These are phyloP conservation scores for Ganoderma resinaceum DNA, from an alignment of 1,284 basidiomycete species.

Conservation along the genomic window DNA sequence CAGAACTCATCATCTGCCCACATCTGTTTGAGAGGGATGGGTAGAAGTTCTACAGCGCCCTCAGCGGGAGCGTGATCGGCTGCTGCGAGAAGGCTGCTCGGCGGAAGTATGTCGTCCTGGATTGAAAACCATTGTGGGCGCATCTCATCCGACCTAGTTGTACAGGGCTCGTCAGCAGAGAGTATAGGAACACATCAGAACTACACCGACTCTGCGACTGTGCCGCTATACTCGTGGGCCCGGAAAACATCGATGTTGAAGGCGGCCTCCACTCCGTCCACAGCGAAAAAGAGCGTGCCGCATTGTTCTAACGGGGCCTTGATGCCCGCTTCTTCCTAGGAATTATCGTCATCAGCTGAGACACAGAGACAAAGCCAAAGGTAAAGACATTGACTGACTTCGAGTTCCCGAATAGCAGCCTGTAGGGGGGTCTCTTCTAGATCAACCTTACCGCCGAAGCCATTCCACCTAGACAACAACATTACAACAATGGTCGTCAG, in stretches of 20 bases:
- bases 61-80: slow-evolving; percentile 11
- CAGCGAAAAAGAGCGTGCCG: slow-evolving; percentile 68
- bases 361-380: too few species aligned
- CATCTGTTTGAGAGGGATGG: slow-evolving; percentile 64
- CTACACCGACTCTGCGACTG: slow-evolving; percentile 61
- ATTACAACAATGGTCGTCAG: not conserved
- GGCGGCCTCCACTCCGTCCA: slow-evolving; percentile 56
- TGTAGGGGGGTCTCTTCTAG: slow-evolving; percentile 62
- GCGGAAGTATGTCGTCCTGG: slow-evolving; percentile 20
- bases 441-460: slow-evolving; percentile 81
- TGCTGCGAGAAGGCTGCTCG: slow-evolving; percentile 9
- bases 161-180: not conserved
- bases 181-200: too few species aligned
- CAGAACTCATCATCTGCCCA: slow-evolving; percentile 72
- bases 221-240: slow-evolving; percentile 59
- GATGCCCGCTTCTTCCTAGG: slow-evolving; percentile 82
- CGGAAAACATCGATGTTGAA: slow-evolving; percentile 74
- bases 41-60: slow-evolving; percentile 28
- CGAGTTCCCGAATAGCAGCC: slow-evolving; percentile 70
- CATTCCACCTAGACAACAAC: slow-evolving; percentile 64
- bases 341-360: slow-evolving; percentile 1
- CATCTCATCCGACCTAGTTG: slow-evolving; percentile 72
- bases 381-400: slow-evolving; percentile 53
- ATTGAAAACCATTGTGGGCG: slow-evolving; percentile 68
- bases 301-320: slow-evolving; percentile 61